A percentile compares a stretch with the other conserved stretches of the same genome.
Evolutionary conservation across 805 yeast species (phyloP).

Genomic region (Alloascoidea africana): DNA sequence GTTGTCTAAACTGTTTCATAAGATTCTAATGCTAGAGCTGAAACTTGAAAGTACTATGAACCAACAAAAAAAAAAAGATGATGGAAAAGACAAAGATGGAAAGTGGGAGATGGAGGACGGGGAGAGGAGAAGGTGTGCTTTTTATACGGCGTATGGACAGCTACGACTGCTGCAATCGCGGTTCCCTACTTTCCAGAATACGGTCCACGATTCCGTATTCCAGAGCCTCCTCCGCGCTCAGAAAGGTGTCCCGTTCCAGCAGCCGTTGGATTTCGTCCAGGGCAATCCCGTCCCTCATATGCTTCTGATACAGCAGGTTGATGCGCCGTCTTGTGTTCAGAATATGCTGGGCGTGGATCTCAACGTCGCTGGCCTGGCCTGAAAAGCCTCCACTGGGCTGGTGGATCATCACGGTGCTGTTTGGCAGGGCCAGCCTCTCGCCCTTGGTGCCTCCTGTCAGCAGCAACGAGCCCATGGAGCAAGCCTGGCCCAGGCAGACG

Average conservation of each 20-base stretch:
- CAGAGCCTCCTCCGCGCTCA: conserved; percentile 13
- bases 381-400: conserved; percentile 15
- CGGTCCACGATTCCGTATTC: conserved; percentile 14
- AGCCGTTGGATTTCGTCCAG: too few relatives aligned
- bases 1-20: too few relatives aligned
- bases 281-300: conserved; percentile 9
- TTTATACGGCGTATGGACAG: too few relatives aligned
- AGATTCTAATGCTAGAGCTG: conserved; percentile 1
- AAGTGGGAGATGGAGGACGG: too few relatives aligned
- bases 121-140: too few relatives aligned
- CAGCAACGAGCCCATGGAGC: conserved; percentile 15
- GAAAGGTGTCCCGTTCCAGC: too few relatives aligned
- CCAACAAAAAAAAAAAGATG: too few relatives aligned
- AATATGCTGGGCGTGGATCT: conserved; percentile 15
- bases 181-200: conserved; percentile 9
- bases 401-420: conserved; percentile 15
- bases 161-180: too few relatives aligned
- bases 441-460: conserved; percentile 12
- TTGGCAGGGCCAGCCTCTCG: conserved; percentile 14
- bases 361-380: conserved; percentile 16
- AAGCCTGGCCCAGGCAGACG: conserved; percentile 15
- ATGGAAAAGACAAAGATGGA: conserved; percentile 2
- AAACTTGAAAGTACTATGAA: background rate
- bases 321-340: conserved; percentile 12
- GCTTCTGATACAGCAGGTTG: conserved; percentile 11